Percentiles rank a stretch among this genome's conserved stretches.
phyloP scores from a whole-genome alignment of 306 rosid genomes.

The Clitoria ternatea region DNA sequence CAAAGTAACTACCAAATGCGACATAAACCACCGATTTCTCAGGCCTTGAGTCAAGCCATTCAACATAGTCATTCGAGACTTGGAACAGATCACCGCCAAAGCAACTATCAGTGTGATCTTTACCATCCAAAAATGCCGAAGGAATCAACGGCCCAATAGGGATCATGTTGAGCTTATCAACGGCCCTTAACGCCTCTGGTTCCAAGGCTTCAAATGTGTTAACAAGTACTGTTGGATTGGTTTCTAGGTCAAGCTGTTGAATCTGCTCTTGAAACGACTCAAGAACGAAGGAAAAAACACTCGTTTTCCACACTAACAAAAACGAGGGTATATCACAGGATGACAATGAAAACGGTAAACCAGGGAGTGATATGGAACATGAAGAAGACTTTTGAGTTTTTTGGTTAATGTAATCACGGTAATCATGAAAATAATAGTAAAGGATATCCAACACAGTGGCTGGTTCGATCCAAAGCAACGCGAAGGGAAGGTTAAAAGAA shows the following conservation, averaged over 20 bases:
- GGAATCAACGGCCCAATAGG: conserved; percentile 60
- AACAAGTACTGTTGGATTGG: conserved; percentile 5
- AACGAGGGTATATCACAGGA: conserved; percentile 21
- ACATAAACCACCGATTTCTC: conserved; percentile 38
- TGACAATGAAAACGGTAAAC: neutral
- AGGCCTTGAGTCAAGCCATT: conserved; percentile 42
- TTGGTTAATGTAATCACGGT: neutral
- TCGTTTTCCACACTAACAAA: neutral
- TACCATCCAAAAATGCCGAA: conserved; percentile 27
- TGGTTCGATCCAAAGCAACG: conserved; percentile 32
- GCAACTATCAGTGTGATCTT: conserved; percentile 21
- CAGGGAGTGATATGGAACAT: neutral
- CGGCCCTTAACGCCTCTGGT: conserved; percentile 1
- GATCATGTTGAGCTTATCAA: neutral
- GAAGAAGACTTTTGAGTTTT: neutral
- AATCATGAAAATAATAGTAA: conserved; percentile 30
- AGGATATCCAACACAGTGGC: conserved; percentile 25
- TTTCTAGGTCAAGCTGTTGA: conserved; percentile 7
- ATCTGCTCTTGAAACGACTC: conserved; percentile 9
- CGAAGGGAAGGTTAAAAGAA: neutral
- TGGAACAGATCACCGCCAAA: conserved; percentile 39
- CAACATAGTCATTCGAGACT: neutral
- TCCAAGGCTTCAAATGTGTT: conserved; percentile 35
- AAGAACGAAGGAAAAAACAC: neutral
- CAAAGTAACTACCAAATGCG: conserved; percentile 45